Evolutionary conservation across 163 green algal species (phyloP).

Genomic region (Volvox carteri): DNA sequence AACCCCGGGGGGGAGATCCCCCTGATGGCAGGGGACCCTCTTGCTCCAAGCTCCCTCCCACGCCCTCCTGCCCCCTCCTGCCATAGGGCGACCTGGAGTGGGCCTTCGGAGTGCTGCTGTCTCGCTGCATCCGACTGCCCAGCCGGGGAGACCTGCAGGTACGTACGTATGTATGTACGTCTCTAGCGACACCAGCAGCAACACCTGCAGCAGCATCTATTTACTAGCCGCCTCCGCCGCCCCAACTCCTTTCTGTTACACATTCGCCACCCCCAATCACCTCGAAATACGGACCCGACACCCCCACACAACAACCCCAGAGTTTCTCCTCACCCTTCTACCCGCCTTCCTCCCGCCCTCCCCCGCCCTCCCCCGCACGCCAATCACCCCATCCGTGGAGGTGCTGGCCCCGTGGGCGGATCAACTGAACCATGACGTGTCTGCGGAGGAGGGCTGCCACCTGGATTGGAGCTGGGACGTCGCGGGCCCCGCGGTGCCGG

Average conservation of each 20-base stretch:
- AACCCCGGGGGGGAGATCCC: too few species aligned
- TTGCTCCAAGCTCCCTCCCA: not conserved
- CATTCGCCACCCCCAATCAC: too few species aligned
- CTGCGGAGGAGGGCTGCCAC: constrained; percentile 50
- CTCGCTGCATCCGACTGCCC: constrained; percentile 74
- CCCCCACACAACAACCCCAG: too few species aligned
- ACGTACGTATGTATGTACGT: not conserved
- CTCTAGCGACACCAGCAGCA: not conserved
- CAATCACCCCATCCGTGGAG: too few species aligned
- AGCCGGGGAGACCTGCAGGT: constrained; percentile 24
- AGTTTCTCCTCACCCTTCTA: too few species aligned
- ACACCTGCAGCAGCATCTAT: not conserved
- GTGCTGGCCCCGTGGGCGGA: constrained; percentile 83
- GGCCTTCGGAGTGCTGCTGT: constrained; percentile 76
- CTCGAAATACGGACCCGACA: too few species aligned
- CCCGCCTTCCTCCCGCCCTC: too few species aligned
- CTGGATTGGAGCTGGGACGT: constrained; percentile 67
- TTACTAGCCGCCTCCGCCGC: too few species aligned
- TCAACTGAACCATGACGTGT: constrained; percentile 79
- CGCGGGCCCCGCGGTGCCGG: too few species aligned
- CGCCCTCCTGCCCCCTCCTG: not conserved
- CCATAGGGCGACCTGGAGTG: constrained; percentile 61
- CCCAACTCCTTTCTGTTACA: too few species aligned
- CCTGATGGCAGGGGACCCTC: too few species aligned
- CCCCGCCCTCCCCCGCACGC: not conserved